Conservation (phyloP, 495 filamentous ascomycete genomes). For the Hypomontagnella monticulosa region DNA sequence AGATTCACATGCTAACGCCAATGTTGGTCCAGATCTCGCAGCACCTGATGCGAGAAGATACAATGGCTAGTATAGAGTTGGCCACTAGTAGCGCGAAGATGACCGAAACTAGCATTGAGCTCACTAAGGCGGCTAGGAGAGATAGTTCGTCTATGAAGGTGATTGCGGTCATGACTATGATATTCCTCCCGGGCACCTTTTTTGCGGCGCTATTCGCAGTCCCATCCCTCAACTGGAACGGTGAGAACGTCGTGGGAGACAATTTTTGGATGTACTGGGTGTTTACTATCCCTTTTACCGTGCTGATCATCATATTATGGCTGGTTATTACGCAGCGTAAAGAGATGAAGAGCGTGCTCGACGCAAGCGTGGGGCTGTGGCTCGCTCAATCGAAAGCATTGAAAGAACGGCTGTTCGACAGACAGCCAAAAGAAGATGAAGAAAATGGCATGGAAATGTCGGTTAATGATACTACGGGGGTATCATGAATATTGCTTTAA, state of each 20-base stretch:
- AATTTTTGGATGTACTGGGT: too few relatives aligned
- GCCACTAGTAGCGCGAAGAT: too few relatives aligned
- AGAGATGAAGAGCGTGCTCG: slow-evolving; percentile 5
- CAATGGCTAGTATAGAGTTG: slow-evolving; percentile 8
- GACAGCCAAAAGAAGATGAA: too few relatives aligned
- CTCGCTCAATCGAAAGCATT: too few relatives aligned
- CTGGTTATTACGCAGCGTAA: slow-evolving; percentile 22
- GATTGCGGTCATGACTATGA: slow-evolving; percentile 63
- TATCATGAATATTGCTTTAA: too few relatives aligned
- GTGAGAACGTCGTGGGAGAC: slow-evolving; percentile 28
- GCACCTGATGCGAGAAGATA: slow-evolving; percentile 8
- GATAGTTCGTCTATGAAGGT: slow-evolving; percentile 64
- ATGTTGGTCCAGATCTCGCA: slow-evolving; percentile 2
- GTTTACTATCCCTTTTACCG: slow-evolving; percentile 38
- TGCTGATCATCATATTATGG: slow-evolving; percentile 33
- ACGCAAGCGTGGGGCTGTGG: neutral
- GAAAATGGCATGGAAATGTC: too few relatives aligned
- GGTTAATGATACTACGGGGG: too few relatives aligned
- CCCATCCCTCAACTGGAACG: slow-evolving; percentile 43
- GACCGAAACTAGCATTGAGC: slow-evolving; percentile 28
- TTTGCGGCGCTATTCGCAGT: slow-evolving; percentile 48
- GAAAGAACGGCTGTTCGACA: too few relatives aligned
- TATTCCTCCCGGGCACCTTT: slow-evolving; percentile 64
- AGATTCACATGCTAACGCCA: neutral
- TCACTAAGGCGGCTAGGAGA: slow-evolving; percentile 53